phyloP scores from a whole-genome alignment of 164 flowering plant genomes.

The Cinnamomum micranthum region DNA sequence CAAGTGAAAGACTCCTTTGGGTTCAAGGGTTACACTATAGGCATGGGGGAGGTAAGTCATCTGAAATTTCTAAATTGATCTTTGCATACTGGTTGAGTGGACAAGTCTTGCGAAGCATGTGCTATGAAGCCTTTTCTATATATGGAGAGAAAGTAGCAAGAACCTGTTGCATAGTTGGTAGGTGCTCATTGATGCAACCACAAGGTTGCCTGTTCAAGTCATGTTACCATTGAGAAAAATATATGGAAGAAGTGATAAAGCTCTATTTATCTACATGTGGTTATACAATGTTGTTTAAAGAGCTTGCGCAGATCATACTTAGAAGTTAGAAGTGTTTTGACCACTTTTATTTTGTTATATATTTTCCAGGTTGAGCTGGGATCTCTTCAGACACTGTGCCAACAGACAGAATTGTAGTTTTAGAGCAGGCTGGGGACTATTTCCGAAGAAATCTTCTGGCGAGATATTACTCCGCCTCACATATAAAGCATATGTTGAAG shows the following conservation, averaged over 20 bases:
- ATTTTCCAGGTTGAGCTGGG: slow-evolving; percentile 70
- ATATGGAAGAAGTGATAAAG: neutral
- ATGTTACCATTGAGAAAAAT: no score
- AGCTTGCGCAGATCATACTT: neutral
- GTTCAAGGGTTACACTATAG: slow-evolving; percentile 64
- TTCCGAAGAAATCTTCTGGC: slow-evolving; percentile 60
- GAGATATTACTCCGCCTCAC: slow-evolving; percentile 85
- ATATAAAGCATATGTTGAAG: slow-evolving; percentile 95
- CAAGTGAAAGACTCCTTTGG: slow-evolving; percentile 87
- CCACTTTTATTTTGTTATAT: neutral
- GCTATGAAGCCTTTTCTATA: neutral
- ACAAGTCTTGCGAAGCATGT: neutral
- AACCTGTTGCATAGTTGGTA: no score
- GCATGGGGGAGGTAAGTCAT: slow-evolving; percentile 73
- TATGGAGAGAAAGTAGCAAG: neutral
- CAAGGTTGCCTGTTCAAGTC: no score
- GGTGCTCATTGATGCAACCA: no score
- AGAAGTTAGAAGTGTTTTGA: neutral
- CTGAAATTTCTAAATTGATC: slow-evolving; percentile 1
- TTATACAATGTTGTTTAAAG: neutral
- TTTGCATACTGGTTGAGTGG: neutral
- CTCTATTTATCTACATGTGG: neutral
- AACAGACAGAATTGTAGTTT: slow-evolving; percentile 67
- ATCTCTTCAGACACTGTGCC: slow-evolving; percentile 89
- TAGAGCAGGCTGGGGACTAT: slow-evolving; percentile 75